Evolutionary conservation across 2,329 filamentous ascomycete species (phyloP).

Genomic region (Fusarium sp.): DNA sequence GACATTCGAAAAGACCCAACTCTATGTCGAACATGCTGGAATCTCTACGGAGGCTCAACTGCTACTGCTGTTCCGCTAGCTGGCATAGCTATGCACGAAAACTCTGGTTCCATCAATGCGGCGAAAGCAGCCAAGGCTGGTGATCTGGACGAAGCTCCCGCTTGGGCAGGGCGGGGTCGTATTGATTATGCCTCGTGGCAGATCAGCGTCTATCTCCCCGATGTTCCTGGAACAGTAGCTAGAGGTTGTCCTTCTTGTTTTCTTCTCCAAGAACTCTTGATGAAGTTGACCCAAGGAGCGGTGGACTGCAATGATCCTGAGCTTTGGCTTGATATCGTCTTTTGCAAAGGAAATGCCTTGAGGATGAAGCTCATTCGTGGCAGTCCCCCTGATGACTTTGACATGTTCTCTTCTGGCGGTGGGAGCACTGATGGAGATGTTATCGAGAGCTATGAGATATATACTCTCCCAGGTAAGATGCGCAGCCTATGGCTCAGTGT

Average conservation of each 20-base stretch:
- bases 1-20: constrained; percentile 28
- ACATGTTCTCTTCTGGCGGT: constrained; percentile 23
- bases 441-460: constrained; percentile 33
- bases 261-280: constrained; percentile 15
- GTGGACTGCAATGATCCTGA: constrained; percentile 10
- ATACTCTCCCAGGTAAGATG: constrained; percentile 34
- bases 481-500: rapidly evolving
- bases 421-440: not conserved
- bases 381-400: constrained; percentile 22
- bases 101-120: constrained; percentile 22
- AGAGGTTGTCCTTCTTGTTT: constrained; percentile 30
- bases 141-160: constrained; percentile 4
- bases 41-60: constrained; percentile 36
- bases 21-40: constrained; percentile 36
- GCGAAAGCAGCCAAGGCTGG: constrained; percentile 10
- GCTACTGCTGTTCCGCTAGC: constrained; percentile 8
- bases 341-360: constrained; percentile 37
- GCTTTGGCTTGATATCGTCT: constrained; percentile 25
- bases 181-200: constrained; percentile 36
- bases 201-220: constrained; percentile 17
- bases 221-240: constrained; percentile 8
- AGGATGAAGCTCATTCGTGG: constrained; percentile 8
- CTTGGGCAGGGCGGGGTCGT: constrained; percentile 23
- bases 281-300: constrained; percentile 12
- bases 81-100: constrained; percentile 37